Percentiles rank a stretch among this genome's conserved stretches.
Conservation (phyloP, 2,329 filamentous ascomycete species). For the Trichoderma afroharzianum region DNA sequence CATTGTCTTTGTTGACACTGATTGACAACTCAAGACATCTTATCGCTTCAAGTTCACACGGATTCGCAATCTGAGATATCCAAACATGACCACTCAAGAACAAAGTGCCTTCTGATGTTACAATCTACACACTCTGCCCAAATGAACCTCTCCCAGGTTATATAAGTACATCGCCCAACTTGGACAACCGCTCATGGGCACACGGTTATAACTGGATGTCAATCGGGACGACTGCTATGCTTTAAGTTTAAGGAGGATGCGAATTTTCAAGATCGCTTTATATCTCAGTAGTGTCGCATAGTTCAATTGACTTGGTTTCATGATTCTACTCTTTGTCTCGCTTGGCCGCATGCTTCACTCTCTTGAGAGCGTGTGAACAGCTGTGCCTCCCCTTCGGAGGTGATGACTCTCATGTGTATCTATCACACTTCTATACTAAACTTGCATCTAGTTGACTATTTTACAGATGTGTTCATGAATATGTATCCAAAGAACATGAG, state of each 20-base stretch:
- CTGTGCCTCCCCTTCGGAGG: too few species aligned
- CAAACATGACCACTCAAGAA: background rate
- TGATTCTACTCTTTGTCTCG: background rate
- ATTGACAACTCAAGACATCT: background rate
- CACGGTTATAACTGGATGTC: background rate
- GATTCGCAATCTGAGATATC: background rate
- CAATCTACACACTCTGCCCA: background rate
- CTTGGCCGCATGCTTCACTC: too few species aligned
- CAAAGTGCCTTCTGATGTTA: background rate
- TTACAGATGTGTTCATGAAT: too few species aligned
- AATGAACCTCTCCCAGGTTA: background rate
- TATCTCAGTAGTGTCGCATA: background rate
- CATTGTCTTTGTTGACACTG: background rate
- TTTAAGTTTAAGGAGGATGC: background rate
- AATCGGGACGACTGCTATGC: background rate
- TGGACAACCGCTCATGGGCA: background rate
- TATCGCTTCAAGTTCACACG: background rate
- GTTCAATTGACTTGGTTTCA: background rate
- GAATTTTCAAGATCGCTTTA: background rate
- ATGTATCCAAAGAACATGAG: background rate
- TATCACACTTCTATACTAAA: too few species aligned
- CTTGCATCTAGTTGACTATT: too few species aligned
- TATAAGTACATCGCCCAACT: background rate
- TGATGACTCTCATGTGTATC: too few species aligned
- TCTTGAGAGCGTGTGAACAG: too few species aligned